Percentiles rank a stretch among this genome's conserved stretches.
Conservation (phyloP, 768 basidiomycete genomes). For the Leucocoprinus leucothites region DNA sequence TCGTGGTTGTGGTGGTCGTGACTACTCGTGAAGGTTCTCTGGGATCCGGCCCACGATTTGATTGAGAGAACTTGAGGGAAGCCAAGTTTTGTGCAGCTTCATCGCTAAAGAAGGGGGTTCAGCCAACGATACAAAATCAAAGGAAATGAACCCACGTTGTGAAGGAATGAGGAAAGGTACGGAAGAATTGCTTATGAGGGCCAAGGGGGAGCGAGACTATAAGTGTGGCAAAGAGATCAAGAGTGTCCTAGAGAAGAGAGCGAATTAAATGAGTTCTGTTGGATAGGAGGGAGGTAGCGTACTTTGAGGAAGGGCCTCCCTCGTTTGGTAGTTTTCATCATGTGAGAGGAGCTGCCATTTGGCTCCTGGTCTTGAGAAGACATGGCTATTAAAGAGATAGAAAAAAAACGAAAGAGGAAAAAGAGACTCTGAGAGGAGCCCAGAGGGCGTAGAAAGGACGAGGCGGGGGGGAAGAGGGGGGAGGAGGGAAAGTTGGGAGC, state of each 20-base stretch:
- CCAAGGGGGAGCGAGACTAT: constrained; percentile 88
- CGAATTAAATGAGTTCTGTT: constrained; percentile 3
- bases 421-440: constrained; percentile 22
- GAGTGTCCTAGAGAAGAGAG: constrained; percentile 70
- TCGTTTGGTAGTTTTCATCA: constrained; percentile 99
- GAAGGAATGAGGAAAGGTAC: constrained; percentile 91
- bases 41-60: constrained; percentile 97
- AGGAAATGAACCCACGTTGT: constrained; percentile 68
- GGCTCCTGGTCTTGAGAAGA: constrained; percentile 40
- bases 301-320: constrained; percentile 94
- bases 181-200: constrained; percentile 94
- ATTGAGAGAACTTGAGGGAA: constrained; percentile 97
- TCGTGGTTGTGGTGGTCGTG: constrained; percentile 98
- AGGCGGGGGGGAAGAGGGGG: constrained; percentile 21
- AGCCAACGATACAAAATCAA: constrained; percentile 13
- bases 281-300: constrained; percentile 15
- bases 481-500: constrained; percentile 25
- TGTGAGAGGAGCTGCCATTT: constrained; percentile 75
- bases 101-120: constrained; percentile 54
- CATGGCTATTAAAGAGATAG: constrained; percentile 30
- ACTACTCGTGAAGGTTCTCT: constrained; percentile 97
- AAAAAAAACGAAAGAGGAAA: constrained; percentile 39
- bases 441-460: constrained; percentile 24
- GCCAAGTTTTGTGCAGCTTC: constrained; percentile 93
- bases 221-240: constrained; percentile 96